These are phyloP conservation scores for Elongisporangium prolatum DNA, from an alignment of 352 stramenopile species.

Conservation along the genomic window DNA sequence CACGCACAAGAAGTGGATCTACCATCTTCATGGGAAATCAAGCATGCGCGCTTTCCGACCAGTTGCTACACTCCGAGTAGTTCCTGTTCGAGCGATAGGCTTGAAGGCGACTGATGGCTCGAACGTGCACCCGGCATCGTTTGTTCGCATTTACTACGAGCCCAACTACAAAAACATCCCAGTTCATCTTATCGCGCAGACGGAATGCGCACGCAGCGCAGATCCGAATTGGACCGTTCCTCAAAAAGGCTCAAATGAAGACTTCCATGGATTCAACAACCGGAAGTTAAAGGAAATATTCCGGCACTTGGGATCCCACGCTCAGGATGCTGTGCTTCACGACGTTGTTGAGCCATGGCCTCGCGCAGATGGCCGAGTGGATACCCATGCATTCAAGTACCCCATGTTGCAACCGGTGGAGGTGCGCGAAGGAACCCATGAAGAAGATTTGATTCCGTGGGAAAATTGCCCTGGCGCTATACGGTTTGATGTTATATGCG, in stretches of 20 bases:
- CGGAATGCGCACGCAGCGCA: slow-evolving; percentile 13
- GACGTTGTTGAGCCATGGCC: slow-evolving; percentile 28
- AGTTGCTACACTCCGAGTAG: slow-evolving; percentile 24
- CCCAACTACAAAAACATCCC: slow-evolving; percentile 33
- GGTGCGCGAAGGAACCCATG: slow-evolving; percentile 4
- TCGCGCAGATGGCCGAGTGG: slow-evolving; percentile 10
- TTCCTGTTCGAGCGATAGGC: slow-evolving; percentile 10
- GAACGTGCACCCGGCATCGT: slow-evolving; percentile 10
- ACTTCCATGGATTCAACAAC: slow-evolving; percentile 21
- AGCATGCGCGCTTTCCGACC: no score
- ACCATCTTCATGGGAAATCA: slow-evolving; percentile 14
- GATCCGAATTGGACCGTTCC: slow-evolving; percentile 15
- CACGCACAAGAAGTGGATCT: slow-evolving; percentile 24
- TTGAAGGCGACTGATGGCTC: slow-evolving; percentile 2
- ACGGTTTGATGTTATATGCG: slow-evolving; percentile 32
- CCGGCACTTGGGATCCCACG: slow-evolving; percentile 14
- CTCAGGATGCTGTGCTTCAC: slow-evolving; percentile 18
- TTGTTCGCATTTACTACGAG: slow-evolving; percentile 31
- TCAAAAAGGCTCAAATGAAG: slow-evolving; percentile 9
- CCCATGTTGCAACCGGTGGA: slow-evolving; percentile 22
- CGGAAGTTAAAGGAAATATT: slow-evolving; percentile 16
- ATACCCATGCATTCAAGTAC: slow-evolving; percentile 28
- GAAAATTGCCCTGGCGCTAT: slow-evolving; percentile 15
- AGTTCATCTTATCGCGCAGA: slow-evolving; percentile 24
- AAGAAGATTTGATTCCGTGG: slow-evolving; percentile 21